Base-by-base conservation (phyloP, 169 alveolate species). In the Plasmodium cynomolgi region DNA sequence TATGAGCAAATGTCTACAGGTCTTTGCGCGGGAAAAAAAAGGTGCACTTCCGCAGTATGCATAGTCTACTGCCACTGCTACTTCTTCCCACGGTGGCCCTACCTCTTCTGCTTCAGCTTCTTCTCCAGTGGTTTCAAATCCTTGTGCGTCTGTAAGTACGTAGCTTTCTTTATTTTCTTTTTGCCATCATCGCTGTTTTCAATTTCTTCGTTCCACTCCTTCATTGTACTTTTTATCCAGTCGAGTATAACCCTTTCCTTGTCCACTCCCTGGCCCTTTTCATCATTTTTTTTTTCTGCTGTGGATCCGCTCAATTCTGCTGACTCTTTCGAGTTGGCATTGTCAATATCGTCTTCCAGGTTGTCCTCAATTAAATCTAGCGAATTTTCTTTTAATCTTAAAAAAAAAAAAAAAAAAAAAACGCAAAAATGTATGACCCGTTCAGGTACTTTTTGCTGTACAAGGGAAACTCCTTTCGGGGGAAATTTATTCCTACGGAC, bases 181-280 rank as follows among this genome's bases (percentile, higher is more conserved):
- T 88, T 88, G 73, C 54, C 29, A 29, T 88, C 94, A 56, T 56
- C 83, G 54, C 20, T 79, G 50, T 68, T 88, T 29, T 88, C 94
- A 73, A 88, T 88, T 88, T 88, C 94, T 88, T 88, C 94, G 50
- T 88, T 88, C 94, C 94, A 88, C 82, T 80, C 94, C 74, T 88
- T 88, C 94, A 88, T 88, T 62, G 94, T 88, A 47, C 74, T 88
- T 37, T 68, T 88, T 47, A 88, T 88, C 94, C 94, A 88, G 3
- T 88, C 90, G 31, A 26, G 75, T 80, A 88, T 88, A 50, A 79
- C 73, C 47, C 72, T 80, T 62, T 80, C 94, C 71, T 88, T 88
- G 83, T 88, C 83, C 54, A 80, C 39, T 80, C 83, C 62, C 26
- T 41, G 54, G 31, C 56, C 83, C 39, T 88, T 68, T 56, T 88